Percentiles rank a stretch among this genome's conserved stretches.
These are phyloP conservation scores for Plantago lanceolata DNA, from an alignment of 305 asterid genomes.

Conservation along the genomic window DNA sequence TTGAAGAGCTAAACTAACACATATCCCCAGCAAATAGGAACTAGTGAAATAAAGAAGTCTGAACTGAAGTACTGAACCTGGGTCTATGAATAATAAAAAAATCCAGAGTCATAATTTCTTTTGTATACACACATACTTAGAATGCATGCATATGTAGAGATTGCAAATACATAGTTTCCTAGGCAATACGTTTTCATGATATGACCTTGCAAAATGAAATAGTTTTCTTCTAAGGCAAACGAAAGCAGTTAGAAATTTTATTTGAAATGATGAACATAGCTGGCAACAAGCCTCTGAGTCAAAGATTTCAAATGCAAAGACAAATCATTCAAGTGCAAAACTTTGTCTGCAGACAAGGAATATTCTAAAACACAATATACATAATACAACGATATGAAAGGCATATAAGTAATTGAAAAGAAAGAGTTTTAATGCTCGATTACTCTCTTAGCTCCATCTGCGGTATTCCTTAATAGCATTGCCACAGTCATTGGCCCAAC, in stretches of 20 bases:
- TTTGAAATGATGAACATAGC: not conserved
- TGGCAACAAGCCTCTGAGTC: not conserved
- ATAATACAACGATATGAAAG: not conserved
- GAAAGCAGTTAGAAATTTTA: not conserved
- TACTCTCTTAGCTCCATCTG: conserved; percentile 77
- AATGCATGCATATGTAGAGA: conserved; percentile 1
- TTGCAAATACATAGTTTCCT: not conserved
- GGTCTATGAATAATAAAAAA: too few relatives aligned
- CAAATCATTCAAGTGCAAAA: not conserved
- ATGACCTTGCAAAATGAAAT: not conserved
- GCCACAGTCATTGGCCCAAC: conserved; percentile 98
- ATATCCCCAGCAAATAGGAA: not conserved
- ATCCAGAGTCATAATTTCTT: not conserved
- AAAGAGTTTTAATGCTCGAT: conserved; percentile 28
- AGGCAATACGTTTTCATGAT: not conserved
- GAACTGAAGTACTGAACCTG: not conserved
- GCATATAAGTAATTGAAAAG: not conserved
- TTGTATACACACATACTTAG: not conserved
- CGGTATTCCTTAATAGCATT: conserved; percentile 80
- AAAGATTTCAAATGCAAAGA: not conserved
- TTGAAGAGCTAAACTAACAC: not conserved
- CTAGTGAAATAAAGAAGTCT: not conserved
- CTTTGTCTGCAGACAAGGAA: not conserved
- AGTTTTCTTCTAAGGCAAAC: not conserved
- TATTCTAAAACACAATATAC: conserved; percentile 2